phyloP scores from a whole-genome alignment of 179 eudicot genomes.

The Beta corolliflora region DNA sequence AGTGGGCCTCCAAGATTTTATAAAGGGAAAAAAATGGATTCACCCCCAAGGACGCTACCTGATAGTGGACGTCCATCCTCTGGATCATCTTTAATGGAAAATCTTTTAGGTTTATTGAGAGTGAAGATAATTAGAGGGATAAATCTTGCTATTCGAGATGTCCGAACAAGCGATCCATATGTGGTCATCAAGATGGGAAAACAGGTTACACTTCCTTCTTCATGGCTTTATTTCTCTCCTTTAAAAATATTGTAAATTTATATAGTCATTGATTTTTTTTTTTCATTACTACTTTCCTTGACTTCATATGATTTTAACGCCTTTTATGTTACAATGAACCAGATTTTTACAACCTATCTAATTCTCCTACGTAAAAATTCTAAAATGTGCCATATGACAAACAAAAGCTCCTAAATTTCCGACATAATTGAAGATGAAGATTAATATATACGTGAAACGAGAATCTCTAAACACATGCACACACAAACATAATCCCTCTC shows the following conservation, averaged over 20 bases:
- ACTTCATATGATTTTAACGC: too few species aligned
- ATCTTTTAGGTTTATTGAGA: conserved; percentile 55
- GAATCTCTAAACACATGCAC: too few species aligned
- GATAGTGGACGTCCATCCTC: conserved; percentile 14
- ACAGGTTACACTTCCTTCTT: conserved; percentile 38
- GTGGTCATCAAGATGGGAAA: conserved; percentile 53
- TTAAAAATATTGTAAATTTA: not conserved
- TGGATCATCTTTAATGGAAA: conserved; percentile 42
- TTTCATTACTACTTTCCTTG: too few species aligned
- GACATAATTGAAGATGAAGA: too few species aligned
- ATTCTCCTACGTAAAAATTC: too few species aligned
- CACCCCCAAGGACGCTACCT: conserved; percentile 27
- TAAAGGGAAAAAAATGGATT: not conserved
- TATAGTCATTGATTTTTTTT: not conserved
- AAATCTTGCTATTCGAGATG: conserved; percentile 63
- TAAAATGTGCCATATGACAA: too few species aligned
- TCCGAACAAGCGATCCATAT: conserved; percentile 63
- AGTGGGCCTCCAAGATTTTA: not conserved
- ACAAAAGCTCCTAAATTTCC: too few species aligned
- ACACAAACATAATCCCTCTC: too few species aligned
- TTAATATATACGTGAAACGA: too few species aligned
- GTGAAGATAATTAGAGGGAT: conserved; percentile 53
- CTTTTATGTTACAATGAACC: too few species aligned
- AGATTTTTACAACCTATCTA: too few species aligned
- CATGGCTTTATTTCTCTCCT: not conserved